Conservation (phyloP, 371 early-diverging fungal genomes). For the Mortierella sp. region DNA sequence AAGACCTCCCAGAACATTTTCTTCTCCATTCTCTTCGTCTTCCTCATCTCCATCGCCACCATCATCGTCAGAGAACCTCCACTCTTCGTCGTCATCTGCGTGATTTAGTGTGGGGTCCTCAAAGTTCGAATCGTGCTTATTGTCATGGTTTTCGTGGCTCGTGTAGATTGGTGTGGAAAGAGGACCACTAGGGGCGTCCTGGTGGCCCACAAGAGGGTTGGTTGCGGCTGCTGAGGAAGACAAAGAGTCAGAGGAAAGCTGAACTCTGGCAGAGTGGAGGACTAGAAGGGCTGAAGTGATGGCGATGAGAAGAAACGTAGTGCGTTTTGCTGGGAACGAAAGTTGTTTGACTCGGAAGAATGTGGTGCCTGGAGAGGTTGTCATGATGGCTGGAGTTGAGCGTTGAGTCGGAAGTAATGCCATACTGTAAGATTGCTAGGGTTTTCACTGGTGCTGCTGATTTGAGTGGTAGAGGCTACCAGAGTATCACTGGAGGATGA, state of each 20-base stretch:
- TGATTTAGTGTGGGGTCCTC: not conserved
- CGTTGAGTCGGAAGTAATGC: too few relatives aligned
- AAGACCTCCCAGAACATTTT: too few relatives aligned
- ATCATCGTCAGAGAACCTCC: not conserved
- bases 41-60: conserved; percentile 4
- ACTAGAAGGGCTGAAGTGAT: conserved; percentile 21
- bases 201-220: not conserved
- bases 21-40: not conserved
- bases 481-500: too few relatives aligned
- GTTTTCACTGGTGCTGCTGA: too few relatives aligned
- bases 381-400: too few relatives aligned
- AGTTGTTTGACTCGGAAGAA: not conserved
- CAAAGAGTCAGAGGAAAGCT: not conserved
- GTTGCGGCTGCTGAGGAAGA: not conserved
- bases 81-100: conserved; percentile 8
- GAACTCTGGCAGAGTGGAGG: conserved; percentile 15
- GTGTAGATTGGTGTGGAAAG: not conserved
- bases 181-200: not conserved
- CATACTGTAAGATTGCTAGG: too few relatives aligned
- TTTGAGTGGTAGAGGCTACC: too few relatives aligned
- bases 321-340: conserved; percentile 4
- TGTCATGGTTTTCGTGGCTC: conserved; percentile 3
- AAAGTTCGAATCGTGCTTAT: not conserved
- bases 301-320: conserved; percentile 20
- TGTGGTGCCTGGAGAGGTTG: too few relatives aligned